Conservation (phyloP, 2,329 filamentous ascomycete genomes). For the Akanthomyces lecanii region DNA sequence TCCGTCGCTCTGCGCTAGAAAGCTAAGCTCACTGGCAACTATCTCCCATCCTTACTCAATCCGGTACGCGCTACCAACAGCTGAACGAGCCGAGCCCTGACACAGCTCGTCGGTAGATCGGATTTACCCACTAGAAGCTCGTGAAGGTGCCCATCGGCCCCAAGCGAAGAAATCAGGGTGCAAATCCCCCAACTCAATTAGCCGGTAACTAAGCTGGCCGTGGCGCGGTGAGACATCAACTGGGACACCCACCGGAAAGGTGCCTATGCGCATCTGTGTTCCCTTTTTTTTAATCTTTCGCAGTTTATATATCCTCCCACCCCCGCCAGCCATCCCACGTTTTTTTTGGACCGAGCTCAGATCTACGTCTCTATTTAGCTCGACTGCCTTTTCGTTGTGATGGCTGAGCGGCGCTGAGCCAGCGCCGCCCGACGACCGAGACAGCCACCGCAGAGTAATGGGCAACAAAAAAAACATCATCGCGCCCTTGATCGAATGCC, state of each 20-base stretch:
- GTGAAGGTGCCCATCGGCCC: no score
- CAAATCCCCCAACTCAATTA: neutral
- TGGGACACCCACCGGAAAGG: neutral
- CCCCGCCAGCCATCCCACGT: neutral
- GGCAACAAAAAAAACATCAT: neutral
- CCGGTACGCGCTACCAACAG: neutral
- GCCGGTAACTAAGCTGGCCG: neutral
- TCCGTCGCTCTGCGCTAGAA: no score
- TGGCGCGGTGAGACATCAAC: conserved; percentile 10
- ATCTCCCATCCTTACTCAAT: no score
- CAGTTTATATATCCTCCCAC: neutral
- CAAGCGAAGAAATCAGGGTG: neutral
- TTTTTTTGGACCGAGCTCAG: neutral
- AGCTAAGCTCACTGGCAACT: no score
- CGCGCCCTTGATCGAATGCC: neutral
- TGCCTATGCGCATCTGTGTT: neutral
- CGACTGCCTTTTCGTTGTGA: neutral
- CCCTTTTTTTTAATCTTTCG: neutral
- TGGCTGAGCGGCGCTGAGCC: conserved; percentile 6
- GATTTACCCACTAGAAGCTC: neutral
- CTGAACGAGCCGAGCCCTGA: neutral
- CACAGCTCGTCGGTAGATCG: neutral
- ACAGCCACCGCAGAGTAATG: neutral
- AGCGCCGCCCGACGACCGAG: neutral
- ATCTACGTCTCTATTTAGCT: neutral